These are phyloP conservation scores for Phialocephala sp. DNA, from an alignment of 2,329 filamentous ascomycete genomes.

Conservation along the genomic window DNA sequence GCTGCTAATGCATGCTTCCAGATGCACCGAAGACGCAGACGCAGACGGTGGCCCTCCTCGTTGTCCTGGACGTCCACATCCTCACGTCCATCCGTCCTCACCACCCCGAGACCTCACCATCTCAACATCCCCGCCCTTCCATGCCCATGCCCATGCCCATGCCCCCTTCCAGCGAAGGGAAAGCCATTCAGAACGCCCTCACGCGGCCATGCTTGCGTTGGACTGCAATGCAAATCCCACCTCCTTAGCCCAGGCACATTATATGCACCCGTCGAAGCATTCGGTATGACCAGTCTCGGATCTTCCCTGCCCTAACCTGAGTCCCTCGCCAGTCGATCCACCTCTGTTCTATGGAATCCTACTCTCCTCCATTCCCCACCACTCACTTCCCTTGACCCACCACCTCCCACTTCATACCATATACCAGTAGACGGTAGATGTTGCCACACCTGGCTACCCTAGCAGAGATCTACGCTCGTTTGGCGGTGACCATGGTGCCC, in stretches of 20 bases:
- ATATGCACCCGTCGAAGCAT: slow-evolving; percentile 22
- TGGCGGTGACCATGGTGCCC: slow-evolving; percentile 24
- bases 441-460: slow-evolving; percentile 28
- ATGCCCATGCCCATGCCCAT: background rate
- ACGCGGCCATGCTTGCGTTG: background rate
- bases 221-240: slow-evolving; percentile 22
- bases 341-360: background rate
- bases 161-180: background rate
- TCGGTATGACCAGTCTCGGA: slow-evolving; percentile 20
- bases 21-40: slow-evolving; percentile 7
- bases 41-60: slow-evolving; percentile 6
- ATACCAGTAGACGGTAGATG: slow-evolving; percentile 29
- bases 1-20: slow-evolving; percentile 4
- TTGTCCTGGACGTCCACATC: slow-evolving; percentile 2
- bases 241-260: slow-evolving; percentile 27
- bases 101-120: background rate
- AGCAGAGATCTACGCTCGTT: slow-evolving; percentile 24
- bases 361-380: background rate
- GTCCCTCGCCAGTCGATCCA: slow-evolving; percentile 1
- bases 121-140: background rate
- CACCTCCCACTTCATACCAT: slow-evolving; percentile 3
- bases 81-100: background rate
- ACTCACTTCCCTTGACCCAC: slow-evolving; percentile 4
- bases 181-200: background rate
- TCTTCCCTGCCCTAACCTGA: slow-evolving; percentile 6